Evolutionary conservation across 2,329 filamentous ascomycete genomes (phyloP).

Genomic region (Pseudocercospora musae): DNA sequence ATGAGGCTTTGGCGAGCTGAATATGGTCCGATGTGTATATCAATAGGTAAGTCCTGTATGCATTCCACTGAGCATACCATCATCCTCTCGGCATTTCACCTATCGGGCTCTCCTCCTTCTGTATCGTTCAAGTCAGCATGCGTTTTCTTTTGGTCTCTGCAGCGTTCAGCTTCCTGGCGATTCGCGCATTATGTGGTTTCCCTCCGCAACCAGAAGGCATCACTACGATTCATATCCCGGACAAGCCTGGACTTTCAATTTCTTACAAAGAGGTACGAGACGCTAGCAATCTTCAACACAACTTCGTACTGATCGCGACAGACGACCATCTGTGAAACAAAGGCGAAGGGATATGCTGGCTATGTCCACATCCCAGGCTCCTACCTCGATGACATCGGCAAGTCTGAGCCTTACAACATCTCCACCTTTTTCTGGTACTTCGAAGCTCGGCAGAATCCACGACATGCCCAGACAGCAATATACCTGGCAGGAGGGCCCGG

Average conservation of each 20-base stretch:
- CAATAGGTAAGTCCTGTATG: slow-evolving; percentile 5
- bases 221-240: slow-evolving; percentile 11
- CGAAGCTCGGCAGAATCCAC: slow-evolving; percentile 52
- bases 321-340: slow-evolving; percentile 51
- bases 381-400: slow-evolving; percentile 23
- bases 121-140: not conserved
- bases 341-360: slow-evolving; percentile 53
- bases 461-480: slow-evolving; percentile 55
- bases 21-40: slow-evolving; percentile 2
- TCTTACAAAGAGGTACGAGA: slow-evolving; percentile 22
- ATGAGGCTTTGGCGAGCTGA: slow-evolving; percentile 1
- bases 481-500: slow-evolving; percentile 63
- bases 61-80: slow-evolving; percentile 5
- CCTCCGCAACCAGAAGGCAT: slow-evolving; percentile 14
- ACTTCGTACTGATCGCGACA: slow-evolving; percentile 7
- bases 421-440: slow-evolving; percentile 65
- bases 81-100: not conserved
- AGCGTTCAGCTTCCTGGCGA: slow-evolving; percentile 6
- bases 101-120: not conserved
- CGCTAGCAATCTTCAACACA: not conserved
- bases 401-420: slow-evolving; percentile 24
- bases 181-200: slow-evolving; percentile 13
- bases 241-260: slow-evolving; percentile 23
- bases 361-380: slow-evolving; percentile 54
- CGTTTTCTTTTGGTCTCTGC: not conserved